A percentile compares a stretch with the other conserved stretches of the same genome.
Evolutionary conservation across 768 basidiomycete genomes (phyloP).

Genomic region (Suillus paluster): DNA sequence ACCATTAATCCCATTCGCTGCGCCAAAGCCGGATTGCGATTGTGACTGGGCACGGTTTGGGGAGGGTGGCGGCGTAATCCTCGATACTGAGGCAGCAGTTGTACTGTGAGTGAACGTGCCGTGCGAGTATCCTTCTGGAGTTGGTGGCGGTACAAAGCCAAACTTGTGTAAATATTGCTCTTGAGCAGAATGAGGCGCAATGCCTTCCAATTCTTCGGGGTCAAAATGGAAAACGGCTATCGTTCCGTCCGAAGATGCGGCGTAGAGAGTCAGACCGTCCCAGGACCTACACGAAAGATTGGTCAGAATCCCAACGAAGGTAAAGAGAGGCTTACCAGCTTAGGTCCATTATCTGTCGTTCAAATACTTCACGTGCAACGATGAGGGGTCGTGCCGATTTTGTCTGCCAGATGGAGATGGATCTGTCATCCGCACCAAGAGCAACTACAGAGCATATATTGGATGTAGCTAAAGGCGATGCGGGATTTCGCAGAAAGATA

Average conservation of each 20-base stretch:
- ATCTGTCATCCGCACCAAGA: slow-evolving; percentile 91
- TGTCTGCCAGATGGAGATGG: slow-evolving; percentile 96
- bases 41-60: slow-evolving; percentile 41
- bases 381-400: slow-evolving; percentile 89
- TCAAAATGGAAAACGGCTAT: slow-evolving; percentile 89
- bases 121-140: slow-evolving; percentile 77
- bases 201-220: slow-evolving; percentile 77
- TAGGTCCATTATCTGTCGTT: slow-evolving; percentile 92
- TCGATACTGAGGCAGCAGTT: slow-evolving; percentile 27
- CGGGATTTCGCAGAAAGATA: slow-evolving; percentile 83
- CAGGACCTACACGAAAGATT: slow-evolving; percentile 66
- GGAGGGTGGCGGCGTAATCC: slow-evolving; percentile 55
- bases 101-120: slow-evolving; percentile 25
- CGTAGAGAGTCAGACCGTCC: slow-evolving; percentile 91
- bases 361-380: slow-evolving; percentile 93
- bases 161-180: slow-evolving; percentile 83
- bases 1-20: slow-evolving; percentile 36
- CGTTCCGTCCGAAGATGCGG: slow-evolving; percentile 95
- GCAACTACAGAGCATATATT: slow-evolving; percentile 94
- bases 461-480: slow-evolving; percentile 66
- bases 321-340: slow-evolving; percentile 70
- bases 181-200: slow-evolving; percentile 73
- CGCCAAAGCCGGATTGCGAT: slow-evolving; percentile 47
- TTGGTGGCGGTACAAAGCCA: slow-evolving; percentile 67
- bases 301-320: background rate